Evolutionary conservation across 2,329 filamentous ascomycete genomes (phyloP), one percentile per base, ranked within the genome.

Genomic region (Penicillium brevicompactum): DNA sequence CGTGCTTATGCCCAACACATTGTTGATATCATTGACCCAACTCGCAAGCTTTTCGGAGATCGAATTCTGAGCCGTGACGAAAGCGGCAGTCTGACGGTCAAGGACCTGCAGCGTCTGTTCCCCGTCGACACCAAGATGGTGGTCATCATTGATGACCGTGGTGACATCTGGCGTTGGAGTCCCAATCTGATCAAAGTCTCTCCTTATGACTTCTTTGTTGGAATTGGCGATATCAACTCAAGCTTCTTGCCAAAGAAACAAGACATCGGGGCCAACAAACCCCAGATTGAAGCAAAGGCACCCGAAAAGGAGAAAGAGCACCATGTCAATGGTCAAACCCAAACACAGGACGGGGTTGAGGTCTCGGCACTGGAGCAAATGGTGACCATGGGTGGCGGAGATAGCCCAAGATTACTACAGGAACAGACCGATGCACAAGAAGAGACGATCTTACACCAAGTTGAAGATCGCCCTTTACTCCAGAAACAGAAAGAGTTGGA

Each of bases 101-200:
- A 99, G 81, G 94, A 87, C 63, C 79, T 99, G 30, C 90, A 94
- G 69, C 86, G 94, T 7, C 76, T 99, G 13, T 99, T 99, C 72
- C 94, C 95, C 5, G 91, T 96, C 56, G 95, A 95, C 74, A 97
- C 93, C 5, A 93, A 96, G 74, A 99, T 99, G 94, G 95, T 97
- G 1, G 92, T 97, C 55, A 97, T 99, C 66, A 99, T 99, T 62
- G 94, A 99, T 70, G 94, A 99, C 74, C 86, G 94, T 63, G 91
- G 91, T 50, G 94, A 99, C 71, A 93, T 99, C 7, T 99, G 94
- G 94, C 86, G 88, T 63, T 97, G 96, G 82, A 88, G 89, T 64
- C 85, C 89, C 5, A 97, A 99, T 67, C 83, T 99, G 34, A 91
- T 99, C 77, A 96, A 96, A 71, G 94, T 99, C 32, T 87, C 87